Base-by-base conservation (phyloP, 139 green algal genomes). In the Chlamydomonas sp. region DNA sequence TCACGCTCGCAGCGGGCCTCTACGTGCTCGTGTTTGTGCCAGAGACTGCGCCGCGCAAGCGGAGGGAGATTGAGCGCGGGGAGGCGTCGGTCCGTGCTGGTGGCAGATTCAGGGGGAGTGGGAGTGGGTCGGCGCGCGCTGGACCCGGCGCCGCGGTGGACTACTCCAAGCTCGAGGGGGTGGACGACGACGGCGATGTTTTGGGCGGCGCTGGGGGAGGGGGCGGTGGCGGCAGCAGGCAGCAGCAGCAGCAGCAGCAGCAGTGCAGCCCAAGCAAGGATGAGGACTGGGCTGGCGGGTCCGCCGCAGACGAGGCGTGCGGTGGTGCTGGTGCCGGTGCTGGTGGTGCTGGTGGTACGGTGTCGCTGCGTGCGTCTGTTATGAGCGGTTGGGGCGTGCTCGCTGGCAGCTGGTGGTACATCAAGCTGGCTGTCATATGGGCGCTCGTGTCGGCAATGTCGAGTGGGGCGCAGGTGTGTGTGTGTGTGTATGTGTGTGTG, bases 391-490 rank as follows among this genome's bases (percentile, higher is more conserved):
- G 69, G 68, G 33, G n/a, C 16, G 39, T 77, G 1, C 69, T 81
- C 24, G 28, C 43, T 13, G 1, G 22, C 28, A 75, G 65, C 30
- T 3, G 26, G 1, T 81, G 59, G 34, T 81, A 81, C 61, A 38
- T 22, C n/a, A 72, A 59, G 59, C 65, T 81, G 57, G 66, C 67
- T 6, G 20, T 76, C 1, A 69, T 81, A 29, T 78, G 66, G 71
- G 50, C 73, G 10, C 64, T 81, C 26, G 61, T 75, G 36, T 59
- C 69, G 31, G 68, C 68, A 63, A 73, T 69, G 31, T 75, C 43
- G 50, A 73, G 75, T 38, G 76, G 76, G 2, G 66, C 75, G 1
- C 69, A 74, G 69, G 68, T 74, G 62, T 54, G 5, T 22, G 36
- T 48, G 10, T 50, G 35, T 35, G 35, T 37, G 29, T 5, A 26